These are phyloP conservation scores for Suillus discolor DNA, from an alignment of 768 basidiomycete genomes.

Conservation along the genomic window DNA sequence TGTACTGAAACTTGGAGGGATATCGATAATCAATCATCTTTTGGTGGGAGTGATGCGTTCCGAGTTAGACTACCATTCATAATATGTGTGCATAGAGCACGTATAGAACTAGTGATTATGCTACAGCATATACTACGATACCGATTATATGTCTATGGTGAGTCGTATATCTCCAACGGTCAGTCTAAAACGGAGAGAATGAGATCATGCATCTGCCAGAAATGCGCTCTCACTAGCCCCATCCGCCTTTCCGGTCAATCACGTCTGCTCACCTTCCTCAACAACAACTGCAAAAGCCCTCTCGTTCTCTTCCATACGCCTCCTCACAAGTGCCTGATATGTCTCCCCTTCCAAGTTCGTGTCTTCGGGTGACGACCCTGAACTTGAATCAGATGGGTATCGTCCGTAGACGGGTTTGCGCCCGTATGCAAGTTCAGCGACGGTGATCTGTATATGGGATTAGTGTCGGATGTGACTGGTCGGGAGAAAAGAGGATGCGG, in stretches of 20 bases:
- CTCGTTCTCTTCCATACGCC: constrained; percentile 1
- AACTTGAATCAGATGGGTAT: constrained; percentile 43
- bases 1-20: constrained; percentile 27
- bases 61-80: background rate
- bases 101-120: background rate
- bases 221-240: background rate
- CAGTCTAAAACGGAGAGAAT: background rate
- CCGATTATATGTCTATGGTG: background rate
- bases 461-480: constrained; percentile 38
- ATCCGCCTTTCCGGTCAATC: background rate
- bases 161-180: background rate
- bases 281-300: background rate
- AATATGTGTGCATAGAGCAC: background rate
- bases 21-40: background rate
- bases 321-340: constrained; percentile 18
- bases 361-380: background rate
- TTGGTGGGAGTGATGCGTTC: background rate
- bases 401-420: constrained; percentile 52
- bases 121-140: background rate
- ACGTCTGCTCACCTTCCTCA: background rate
- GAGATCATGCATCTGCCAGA: background rate
- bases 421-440: constrained; percentile 66
- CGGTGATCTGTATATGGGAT: constrained; percentile 34
- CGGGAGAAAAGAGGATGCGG: background rate
- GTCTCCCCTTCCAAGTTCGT: constrained; percentile 22